These are phyloP conservation scores for Naematelia encephala DNA, from an alignment of 768 basidiomycete species.

Conservation along the genomic window DNA sequence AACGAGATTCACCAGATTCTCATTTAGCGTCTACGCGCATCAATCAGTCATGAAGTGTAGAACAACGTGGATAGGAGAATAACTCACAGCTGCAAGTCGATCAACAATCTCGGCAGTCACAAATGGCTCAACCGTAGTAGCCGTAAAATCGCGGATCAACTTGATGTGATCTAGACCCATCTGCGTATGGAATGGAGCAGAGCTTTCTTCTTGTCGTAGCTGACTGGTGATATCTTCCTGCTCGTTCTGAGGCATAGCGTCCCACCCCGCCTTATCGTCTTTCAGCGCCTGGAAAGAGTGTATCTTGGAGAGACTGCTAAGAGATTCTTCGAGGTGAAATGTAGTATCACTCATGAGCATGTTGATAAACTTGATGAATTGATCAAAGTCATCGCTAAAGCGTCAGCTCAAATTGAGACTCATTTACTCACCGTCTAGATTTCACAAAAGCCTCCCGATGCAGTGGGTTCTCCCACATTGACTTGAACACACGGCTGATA, in stretches of 20 bases:
- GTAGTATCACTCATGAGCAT: constrained; percentile 99
- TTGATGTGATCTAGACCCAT: constrained; percentile 86
- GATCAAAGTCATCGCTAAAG: constrained; percentile 70
- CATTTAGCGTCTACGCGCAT: constrained; percentile 60
- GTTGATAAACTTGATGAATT: constrained; percentile 93
- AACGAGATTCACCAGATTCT: constrained; percentile 82
- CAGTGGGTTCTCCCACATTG: constrained; percentile 83
- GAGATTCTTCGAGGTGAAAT: constrained; percentile 93
- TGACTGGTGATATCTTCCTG: constrained; percentile 78
- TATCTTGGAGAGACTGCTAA: constrained; percentile 83
- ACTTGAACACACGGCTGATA: constrained; percentile 80
- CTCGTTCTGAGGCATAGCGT: constrained; percentile 63
- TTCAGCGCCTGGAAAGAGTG: constrained; percentile 81
- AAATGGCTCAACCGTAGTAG: constrained; percentile 85
- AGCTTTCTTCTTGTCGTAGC: constrained; percentile 74
- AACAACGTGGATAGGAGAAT: no score
- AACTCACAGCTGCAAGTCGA: constrained; percentile 83
- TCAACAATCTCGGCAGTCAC: constrained; percentile 96
- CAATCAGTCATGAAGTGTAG: no score
- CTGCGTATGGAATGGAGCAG: constrained; percentile 79
- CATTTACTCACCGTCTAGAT: constrained; percentile 67
- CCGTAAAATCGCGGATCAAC: constrained; percentile 85
- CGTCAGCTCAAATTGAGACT: neutral
- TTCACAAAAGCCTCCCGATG: constrained; percentile 81
- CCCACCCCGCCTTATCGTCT: constrained; percentile 70